A percentile compares a stretch with the other conserved stretches of the same genome.
These are phyloP conservation scores for Stylonectria norvegica DNA, from an alignment of 2,329 filamentous ascomycete species.

Conservation along the genomic window DNA sequence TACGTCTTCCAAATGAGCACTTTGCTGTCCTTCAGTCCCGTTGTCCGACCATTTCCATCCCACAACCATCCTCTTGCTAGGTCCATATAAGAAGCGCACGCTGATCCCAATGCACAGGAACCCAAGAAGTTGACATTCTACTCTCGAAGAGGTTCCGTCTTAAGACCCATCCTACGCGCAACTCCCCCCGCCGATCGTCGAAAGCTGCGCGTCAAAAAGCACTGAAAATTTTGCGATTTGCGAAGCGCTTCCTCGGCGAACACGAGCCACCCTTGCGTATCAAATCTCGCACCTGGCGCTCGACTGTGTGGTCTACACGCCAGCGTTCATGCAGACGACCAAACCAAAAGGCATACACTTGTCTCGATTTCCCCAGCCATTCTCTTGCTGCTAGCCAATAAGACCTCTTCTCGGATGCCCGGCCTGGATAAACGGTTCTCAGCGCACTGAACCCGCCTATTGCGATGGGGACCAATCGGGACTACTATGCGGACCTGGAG, in stretches of 20 bases:
- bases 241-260: no score
- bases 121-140: no score
- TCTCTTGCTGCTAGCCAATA: background rate
- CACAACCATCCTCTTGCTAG: no score
- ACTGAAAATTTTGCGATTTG: no score
- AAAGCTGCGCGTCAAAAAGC: no score
- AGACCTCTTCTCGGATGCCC: conserved; percentile 5
- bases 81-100: no score
- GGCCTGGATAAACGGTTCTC: conserved; percentile 4
- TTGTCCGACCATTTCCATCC: conserved; percentile 12
- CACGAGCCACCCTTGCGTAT: no score
- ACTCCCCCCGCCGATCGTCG: no score
- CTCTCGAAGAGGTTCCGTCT: no score
- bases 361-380: background rate
- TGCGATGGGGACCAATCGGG: conserved; percentile 49
- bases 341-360: background rate
- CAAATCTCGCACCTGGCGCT: background rate
- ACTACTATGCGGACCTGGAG: conserved; percentile 85
- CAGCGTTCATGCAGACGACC: background rate
- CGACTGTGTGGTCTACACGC: background rate
- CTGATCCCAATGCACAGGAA: no score
- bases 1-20: background rate
- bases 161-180: no score
- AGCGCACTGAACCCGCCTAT: conserved; percentile 8
- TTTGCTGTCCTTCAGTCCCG: conserved; percentile 11